Evolutionary conservation across 2,329 filamentous ascomycete species (phyloP), one percentile per base, ranked within the genome.

Genomic region (Curvularia hawaiiensis): DNA sequence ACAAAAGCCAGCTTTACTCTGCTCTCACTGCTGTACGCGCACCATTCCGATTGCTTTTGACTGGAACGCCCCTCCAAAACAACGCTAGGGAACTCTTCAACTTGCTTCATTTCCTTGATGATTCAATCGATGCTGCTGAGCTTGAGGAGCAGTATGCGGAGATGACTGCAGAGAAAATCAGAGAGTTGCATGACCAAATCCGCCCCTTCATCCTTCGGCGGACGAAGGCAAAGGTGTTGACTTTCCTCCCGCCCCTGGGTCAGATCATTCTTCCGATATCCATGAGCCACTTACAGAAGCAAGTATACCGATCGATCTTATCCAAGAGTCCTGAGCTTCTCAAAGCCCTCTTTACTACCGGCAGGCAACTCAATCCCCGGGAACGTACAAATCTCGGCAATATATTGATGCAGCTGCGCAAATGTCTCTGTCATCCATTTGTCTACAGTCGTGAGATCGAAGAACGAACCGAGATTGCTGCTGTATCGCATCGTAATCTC

Each of bases 231-330:
- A 89, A 94, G 60, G 94, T 97, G 0, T 81, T 99, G 51, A 94
- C 91, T 39, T 97, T 97, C 75, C 80, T 99, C 10, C 95, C 95
- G 0, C 89, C 94, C 0, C 92, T 99, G 86, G 89, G 90, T 1
- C 94, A 98, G 70, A 92, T 99, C 66, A 98, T 99, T 60, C 79
- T 99, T 4, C 95, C 95, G 0, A 88, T 99, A n/a, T 93, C 91
- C 2, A 97, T 98, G 93, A 93, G 91, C 1, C 83, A 92, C 14
- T 81, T 99, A 12, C 96, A 99, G 73, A 95, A 97, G 79, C 95
- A 92, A 72, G 83, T 99, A 0, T 97, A 95, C 79, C 95, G 93
- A 72, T 96, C 90, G 2, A 97, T 99, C 66, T 85, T 99, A 67
- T 87, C 90, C 14, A 95, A 96, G 75, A 97, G 96, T 60, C 90